Base-by-base conservation (phyloP, 768 basidiomycete genomes). In the Suillus spraguei region DNA sequence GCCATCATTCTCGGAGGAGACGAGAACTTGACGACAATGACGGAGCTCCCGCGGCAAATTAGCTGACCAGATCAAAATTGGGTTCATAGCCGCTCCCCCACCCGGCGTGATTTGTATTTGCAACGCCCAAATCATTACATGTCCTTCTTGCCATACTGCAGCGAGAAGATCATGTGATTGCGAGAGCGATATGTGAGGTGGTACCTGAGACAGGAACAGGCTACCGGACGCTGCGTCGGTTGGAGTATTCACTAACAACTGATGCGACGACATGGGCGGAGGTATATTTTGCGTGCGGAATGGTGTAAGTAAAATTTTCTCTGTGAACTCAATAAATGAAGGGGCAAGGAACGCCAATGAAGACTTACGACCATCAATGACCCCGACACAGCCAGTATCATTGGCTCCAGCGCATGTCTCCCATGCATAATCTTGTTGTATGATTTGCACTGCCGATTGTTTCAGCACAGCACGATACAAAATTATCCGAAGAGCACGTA, bases 211-310 rank as follows among this genome's bases (percentile, higher is more conserved):
- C 39, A 60, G 36, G 59, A 35, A 32, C 52, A 61, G 42, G 22
- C 28, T 11, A 7, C 33, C 17, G 17, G 8, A 44, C 54, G 42
- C 1, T 11, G 54, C 41, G 59, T 64, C 20, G 62, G 61, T 13
- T 33, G 67, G 53, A 11, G 64, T 47, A 14, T 71, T 55, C 60
- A 75, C 22, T 72, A 76, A 53, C 59, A 86, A 76, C 46, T 76
- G 76, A 67, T 83, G 81, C 1, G 94, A 89, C 1, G 89, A 92
- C 94, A 97, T 96, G 0, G 97, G 97, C n/a, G 97, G 97, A n/a
- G 97, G 97, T 5, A 97, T 85, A 71, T 97, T 98, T 77, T 97
- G 93, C 0, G 87, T 85, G 46, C 95, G 85, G 83, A 99, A 99
- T 17, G 97, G 92, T 2, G 97, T 99, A 46, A 99, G 79, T 4